phyloP scores from a whole-genome alignment of 441 rosid species.

The Aquilaria agallochum region DNA sequence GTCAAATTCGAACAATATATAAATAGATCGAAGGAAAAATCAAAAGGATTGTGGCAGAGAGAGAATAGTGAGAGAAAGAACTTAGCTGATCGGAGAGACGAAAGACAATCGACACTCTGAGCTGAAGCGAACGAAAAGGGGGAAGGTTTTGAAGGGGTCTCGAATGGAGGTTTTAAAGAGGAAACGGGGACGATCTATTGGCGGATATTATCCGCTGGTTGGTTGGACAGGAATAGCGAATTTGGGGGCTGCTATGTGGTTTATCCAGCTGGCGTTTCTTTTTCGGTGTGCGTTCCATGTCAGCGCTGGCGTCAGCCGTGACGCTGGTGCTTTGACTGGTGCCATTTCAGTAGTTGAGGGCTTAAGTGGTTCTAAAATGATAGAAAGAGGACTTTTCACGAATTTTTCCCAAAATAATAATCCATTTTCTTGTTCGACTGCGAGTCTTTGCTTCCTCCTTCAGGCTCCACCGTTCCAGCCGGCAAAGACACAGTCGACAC shows the following conservation, averaged over 20 bases:
- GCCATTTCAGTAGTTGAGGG: no score
- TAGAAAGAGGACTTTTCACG: no score
- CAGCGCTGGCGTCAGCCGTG: conserved; percentile 30
- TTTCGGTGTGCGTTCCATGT: conserved; percentile 26
- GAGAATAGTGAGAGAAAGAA: background rate
- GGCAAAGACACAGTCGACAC: conserved; percentile 12
- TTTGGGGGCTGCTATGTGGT: background rate
- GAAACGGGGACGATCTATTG: background rate
- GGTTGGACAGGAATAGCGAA: background rate
- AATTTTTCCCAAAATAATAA: no score
- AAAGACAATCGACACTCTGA: background rate
- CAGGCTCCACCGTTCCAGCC: background rate
- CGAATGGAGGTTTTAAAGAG: conserved; percentile 25
- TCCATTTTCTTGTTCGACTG: background rate
- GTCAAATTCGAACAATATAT: conserved; percentile 21
- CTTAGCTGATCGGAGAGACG: conserved; percentile 22
- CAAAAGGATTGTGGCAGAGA: background rate
- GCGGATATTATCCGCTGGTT: background rate
- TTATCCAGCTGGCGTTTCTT: background rate
- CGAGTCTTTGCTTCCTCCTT: background rate
- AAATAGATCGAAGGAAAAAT: background rate
- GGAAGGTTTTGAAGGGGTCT: background rate
- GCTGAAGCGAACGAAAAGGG: conserved; percentile 11
- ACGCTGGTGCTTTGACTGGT: conserved; percentile 23
- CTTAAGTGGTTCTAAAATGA: no score